Base-by-base conservation (phyloP, 176 grass and related monocot genomes). In the Carex parvula region DNA sequence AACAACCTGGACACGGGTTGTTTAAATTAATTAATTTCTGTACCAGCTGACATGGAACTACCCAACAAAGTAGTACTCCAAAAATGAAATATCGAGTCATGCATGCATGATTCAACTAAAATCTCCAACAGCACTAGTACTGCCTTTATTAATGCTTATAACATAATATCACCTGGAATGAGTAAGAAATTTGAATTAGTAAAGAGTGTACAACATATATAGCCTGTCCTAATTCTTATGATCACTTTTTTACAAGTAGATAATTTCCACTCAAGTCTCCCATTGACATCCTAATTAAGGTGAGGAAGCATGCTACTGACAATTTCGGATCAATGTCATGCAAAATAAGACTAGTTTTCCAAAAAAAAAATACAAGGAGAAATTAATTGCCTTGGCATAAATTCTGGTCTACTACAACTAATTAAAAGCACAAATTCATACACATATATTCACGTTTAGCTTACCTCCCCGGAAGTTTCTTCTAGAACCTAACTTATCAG, bases 101-200 rank as follows among this genome's bases (percentile, higher is more conserved):
- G 44, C 44, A 72, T 66, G 3, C 37, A 39, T 39, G 37, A 39
- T 75, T 53, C 70, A 75, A 75, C 70, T 75, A 75, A 53, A 73
- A 75, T 75, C 44, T 53, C 50, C 21, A 52, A 72, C n/a, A 24
- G 41, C 3, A 22, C n/a, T 24, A 29, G 29, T 29, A 26, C 17
- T 61, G 17, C 12, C 70, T 73, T 73, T 73, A 70, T 48, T 50
- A 73, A 14, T 46, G 70, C 10, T 50, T 24, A 46, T 21, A 50
- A 24, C 10, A 22, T 44, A 71, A 69, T 69, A 52, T 3, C 12
- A 26, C n/a, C 44, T 75, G 20, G 21, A 75, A 52, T 75, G 26
- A 29, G 67, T 53, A 29, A 68, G 30, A 37, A 50, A 52, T 73
- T 48, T 50, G 12, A 32, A 6, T 32, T 29, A 60, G 58, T 30